Base-by-base conservation (phyloP, 202 grass and related monocot genomes). In the Setaria italica region DNA sequence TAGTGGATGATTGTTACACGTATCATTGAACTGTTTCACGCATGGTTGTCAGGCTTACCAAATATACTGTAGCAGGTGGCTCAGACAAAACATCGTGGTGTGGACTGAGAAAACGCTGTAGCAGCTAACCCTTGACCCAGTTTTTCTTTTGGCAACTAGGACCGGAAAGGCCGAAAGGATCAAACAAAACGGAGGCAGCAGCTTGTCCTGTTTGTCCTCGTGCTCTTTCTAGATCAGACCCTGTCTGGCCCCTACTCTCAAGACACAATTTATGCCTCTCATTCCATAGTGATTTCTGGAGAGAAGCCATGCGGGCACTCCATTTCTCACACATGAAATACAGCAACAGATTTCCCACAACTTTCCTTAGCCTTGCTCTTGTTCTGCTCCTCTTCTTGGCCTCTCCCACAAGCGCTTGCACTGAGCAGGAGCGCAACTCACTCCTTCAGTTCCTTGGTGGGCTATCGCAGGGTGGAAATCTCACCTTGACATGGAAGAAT, bases 371-470 rank as follows among this genome's bases (percentile, higher is more conserved):
- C n/a, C 14, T 88, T 43, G 45, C 69, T 47, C 75, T 92, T 73
- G 1, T 84, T 48, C 50, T 90, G 68, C 60, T 84, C 45, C 60
- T 89, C 85, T 89, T 55, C 49, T 77, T 86, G 33, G 62, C 65
- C 49, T 69, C 75, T 48, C 51, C 37, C 30, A 25, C 46, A 19
- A 86, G 66, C 33, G 73, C 80, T 54, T 95, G 86, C 90, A 87
- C 71, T 1, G 59, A 78, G 78, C 79, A 92, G 71, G 93, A 95
- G 76, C 84, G 62, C 48, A 65, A 70, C 78, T 75, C 83, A 11
- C 88, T 95, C 9, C 53, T 95, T 56, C 80, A 58, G 78, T 90
- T 90, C 86, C 90, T 90, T 14, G 35, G 45, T 2, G 76, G 77
- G 42, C 78, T 94, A 21, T 89, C 90, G 2, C 16, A 2, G 46